Conservation (phyloP, 2,329 filamentous ascomycete species). For the Beauveria medogensis region DNA sequence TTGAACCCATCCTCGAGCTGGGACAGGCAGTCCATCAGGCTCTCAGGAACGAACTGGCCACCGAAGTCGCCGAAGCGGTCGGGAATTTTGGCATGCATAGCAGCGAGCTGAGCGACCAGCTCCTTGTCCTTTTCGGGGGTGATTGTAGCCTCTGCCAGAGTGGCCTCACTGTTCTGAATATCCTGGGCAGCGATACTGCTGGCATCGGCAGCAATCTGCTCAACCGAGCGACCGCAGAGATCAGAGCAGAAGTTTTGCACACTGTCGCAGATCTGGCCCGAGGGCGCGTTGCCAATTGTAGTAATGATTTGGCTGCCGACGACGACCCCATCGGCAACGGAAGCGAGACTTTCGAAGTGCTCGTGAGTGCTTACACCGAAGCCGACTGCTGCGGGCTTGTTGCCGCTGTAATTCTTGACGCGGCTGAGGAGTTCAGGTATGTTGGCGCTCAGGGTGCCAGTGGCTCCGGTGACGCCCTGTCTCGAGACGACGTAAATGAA, state of each 20-base stretch:
- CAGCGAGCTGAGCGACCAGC: conserved; percentile 76
- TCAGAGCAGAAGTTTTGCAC: conserved; percentile 83
- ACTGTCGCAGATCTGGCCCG: conserved; percentile 30
- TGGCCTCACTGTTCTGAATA: conserved; percentile 61
- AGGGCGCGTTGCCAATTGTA: conserved; percentile 45
- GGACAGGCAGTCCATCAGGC: conserved; percentile 90
- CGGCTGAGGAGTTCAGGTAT: conserved; percentile 74
- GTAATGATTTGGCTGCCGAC: conserved; percentile 95
- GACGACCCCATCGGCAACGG: conserved; percentile 86
- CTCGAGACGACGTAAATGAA: conserved; percentile 98
- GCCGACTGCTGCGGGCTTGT: conserved; percentile 83
- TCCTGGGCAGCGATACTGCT: conserved; percentile 46
- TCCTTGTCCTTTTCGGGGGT: conserved; percentile 57
- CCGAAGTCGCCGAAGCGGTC: conserved; percentile 92
- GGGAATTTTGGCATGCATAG: conserved; percentile 72
- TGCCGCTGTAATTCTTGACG: conserved; percentile 87
- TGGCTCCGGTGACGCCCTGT: conserved; percentile 92
- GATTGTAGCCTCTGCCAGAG: conserved; percentile 52
- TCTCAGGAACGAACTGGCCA: conserved; percentile 95
- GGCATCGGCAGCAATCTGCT: conserved; percentile 13
- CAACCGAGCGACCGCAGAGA: conserved; percentile 40
- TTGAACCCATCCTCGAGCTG: conserved; percentile 90
- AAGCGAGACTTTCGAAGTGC: conserved; percentile 79
- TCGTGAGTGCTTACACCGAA: conserved; percentile 95
- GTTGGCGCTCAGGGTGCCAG: conserved; percentile 70